These are phyloP conservation scores for Trichocladium uniseriatum DNA, from an alignment of 495 filamentous ascomycete species.

Conservation along the genomic window DNA sequence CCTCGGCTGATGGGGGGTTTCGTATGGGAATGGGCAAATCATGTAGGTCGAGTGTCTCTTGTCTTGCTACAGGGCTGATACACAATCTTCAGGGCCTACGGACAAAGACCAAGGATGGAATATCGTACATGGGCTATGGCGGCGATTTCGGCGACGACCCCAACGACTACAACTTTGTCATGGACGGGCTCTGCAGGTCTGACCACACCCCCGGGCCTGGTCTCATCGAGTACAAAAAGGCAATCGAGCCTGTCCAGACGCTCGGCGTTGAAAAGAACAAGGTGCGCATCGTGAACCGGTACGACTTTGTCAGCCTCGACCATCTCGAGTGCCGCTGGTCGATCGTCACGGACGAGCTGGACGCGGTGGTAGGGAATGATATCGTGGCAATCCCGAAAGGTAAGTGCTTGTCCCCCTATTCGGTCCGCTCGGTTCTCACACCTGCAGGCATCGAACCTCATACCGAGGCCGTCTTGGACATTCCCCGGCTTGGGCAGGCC, in stretches of 20 bases:
- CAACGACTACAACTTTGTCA: slow-evolving; percentile 59
- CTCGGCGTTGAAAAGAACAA: slow-evolving; percentile 22
- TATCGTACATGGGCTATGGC: slow-evolving; percentile 57
- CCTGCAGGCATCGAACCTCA: slow-evolving; percentile 28
- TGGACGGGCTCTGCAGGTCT: slow-evolving; percentile 56
- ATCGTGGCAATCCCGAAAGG: slow-evolving; percentile 29
- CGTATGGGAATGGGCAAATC: slow-evolving; percentile 72
- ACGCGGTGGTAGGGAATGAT: slow-evolving; percentile 12
- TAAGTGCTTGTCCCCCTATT: neutral
- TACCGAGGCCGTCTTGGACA: slow-evolving; percentile 23
- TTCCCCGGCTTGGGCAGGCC: slow-evolving; percentile 15
- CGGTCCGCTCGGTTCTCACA: neutral
- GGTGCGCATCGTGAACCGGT: slow-evolving; percentile 43
- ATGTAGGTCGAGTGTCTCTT: slow-evolving; percentile 27
- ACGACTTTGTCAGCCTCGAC: slow-evolving; percentile 44
- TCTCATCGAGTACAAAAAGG: slow-evolving; percentile 54
- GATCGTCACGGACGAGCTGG: slow-evolving; percentile 32
- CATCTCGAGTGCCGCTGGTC: slow-evolving; percentile 40
- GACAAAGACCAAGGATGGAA: slow-evolving; percentile 44
- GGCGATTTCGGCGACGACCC: slow-evolving; percentile 65
- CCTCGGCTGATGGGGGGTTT: slow-evolving; percentile 60
- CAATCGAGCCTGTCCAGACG: slow-evolving; percentile 51
- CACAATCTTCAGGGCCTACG: slow-evolving; percentile 37
- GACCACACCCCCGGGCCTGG: slow-evolving; percentile 53
- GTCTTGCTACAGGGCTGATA: neutral